A percentile compares a stretch with the other conserved stretches of the same genome.
phyloP scores from a whole-genome alignment of 2,329 filamentous ascomycete genomes.

The Colletotrichum gigasporum region DNA sequence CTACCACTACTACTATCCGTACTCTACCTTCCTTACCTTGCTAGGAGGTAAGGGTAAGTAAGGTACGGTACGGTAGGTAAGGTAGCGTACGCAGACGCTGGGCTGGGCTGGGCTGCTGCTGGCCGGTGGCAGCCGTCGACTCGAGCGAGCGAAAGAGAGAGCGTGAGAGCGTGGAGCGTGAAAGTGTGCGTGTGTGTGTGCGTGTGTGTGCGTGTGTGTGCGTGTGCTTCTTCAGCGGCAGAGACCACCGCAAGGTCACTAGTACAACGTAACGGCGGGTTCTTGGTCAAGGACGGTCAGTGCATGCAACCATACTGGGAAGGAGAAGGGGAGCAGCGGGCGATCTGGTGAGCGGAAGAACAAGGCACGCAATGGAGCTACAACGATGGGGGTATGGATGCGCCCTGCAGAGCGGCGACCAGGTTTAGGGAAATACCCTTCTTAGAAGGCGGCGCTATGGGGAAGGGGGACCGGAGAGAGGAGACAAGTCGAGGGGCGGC shows the following conservation, averaged over 20 bases:
- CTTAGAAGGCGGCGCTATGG: conserved; percentile 34
- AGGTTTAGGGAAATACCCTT: conserved; percentile 31
- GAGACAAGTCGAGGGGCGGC: conserved; percentile 23
- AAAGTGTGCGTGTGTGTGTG: background rate
- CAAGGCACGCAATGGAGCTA: conserved; percentile 32
- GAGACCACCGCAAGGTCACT: conserved; percentile 28
- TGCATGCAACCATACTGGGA: conserved; percentile 59
- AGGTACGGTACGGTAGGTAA: too few relatives aligned
- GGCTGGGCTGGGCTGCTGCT: too few relatives aligned
- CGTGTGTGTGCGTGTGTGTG: background rate
- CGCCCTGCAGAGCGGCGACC: conserved; percentile 30
- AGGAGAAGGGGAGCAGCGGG: conserved; percentile 53
- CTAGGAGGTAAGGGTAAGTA: too few relatives aligned
- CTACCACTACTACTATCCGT: too few relatives aligned
- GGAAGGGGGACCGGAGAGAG: conserved; percentile 8
- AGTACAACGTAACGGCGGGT: conserved; percentile 24
- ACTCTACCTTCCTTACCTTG: too few relatives aligned
- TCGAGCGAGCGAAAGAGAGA: too few relatives aligned
- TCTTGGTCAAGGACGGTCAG: conserved; percentile 37
- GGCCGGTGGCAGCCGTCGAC: too few relatives aligned
- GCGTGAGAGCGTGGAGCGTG: too few relatives aligned
- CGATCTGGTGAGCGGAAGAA: conserved; percentile 44
- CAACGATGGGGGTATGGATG: conserved; percentile 34
- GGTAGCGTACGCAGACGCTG: too few relatives aligned
- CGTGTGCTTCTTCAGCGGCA: conserved; percentile 42